A percentile compares a stretch with the other conserved stretches of the same genome.
These are phyloP conservation scores for Monosporascus sp. DNA, from an alignment of 2,329 filamentous ascomycete species.

Conservation along the genomic window DNA sequence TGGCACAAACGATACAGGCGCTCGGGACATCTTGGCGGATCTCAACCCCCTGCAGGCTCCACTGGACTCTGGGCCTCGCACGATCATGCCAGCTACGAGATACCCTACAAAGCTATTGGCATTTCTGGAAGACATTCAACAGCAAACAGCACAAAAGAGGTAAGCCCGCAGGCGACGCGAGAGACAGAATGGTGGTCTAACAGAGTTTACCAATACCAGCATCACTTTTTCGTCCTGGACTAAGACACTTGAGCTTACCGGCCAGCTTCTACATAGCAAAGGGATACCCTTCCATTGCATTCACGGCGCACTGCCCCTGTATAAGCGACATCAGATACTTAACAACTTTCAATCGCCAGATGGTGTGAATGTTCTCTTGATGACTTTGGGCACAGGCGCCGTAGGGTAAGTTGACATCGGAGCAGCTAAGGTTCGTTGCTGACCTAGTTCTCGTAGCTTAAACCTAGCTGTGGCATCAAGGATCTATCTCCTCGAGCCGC, in stretches of 20 bases:
- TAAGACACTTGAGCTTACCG: conserved; percentile 1
- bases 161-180: too few species aligned
- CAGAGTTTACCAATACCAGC: neutral
- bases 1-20: too few species aligned
- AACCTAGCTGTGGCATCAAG: conserved; percentile 1
- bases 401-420: neutral
- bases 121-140: neutral
- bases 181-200: neutral
- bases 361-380: neutral
- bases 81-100: neutral
- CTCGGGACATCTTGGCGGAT: too few species aligned
- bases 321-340: neutral
- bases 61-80: too few species aligned
- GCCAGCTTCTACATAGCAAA: neutral
- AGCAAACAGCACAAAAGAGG: neutral
- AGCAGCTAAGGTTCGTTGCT: too few species aligned
- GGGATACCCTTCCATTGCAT: neutral
- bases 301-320: neutral
- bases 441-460: neutral
- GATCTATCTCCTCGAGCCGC: conserved; percentile 2
- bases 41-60: too few species aligned
- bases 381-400: conserved; percentile 4
- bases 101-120: neutral
- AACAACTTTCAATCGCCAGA: neutral
- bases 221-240: conserved; percentile 6